Evolutionary conservation across 768 basidiomycete species (phyloP).

Genomic region (Royoungia palumana): DNA sequence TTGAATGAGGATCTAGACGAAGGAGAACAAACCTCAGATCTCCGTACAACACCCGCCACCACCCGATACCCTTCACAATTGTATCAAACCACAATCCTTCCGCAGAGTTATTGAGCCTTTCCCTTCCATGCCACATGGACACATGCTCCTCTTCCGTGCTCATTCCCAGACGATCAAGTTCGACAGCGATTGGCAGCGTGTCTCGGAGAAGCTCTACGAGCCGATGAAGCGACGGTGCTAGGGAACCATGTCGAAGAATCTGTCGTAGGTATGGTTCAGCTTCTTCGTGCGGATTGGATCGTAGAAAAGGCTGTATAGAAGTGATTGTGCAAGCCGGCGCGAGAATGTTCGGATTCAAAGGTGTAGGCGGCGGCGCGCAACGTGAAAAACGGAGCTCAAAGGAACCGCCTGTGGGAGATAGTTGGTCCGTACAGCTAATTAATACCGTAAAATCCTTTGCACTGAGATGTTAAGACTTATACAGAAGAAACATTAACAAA

Average conservation of each 20-base stretch:
- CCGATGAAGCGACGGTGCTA: constrained; percentile 61
- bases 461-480: background rate
- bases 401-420: constrained; percentile 62
- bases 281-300: constrained; percentile 71
- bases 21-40: constrained; percentile 51
- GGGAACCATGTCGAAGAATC: constrained; percentile 64
- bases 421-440: constrained; percentile 75
- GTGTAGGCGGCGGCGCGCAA: constrained; percentile 15
- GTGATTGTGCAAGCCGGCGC: constrained; percentile 26
- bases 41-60: constrained; percentile 75
- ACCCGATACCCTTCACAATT: constrained; percentile 77
- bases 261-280: constrained; percentile 73
- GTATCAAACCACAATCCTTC: constrained; percentile 48
- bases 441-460: constrained; percentile 70
- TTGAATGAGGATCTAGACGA: constrained; percentile 5
- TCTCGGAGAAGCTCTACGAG: constrained; percentile 69
- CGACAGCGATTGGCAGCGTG: constrained; percentile 73
- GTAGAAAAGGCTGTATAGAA: constrained; percentile 28
- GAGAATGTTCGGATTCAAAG: constrained; percentile 16
- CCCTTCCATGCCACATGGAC: constrained; percentile 3
- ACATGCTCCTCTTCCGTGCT: constrained; percentile 27
- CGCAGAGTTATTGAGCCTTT: constrained; percentile 12
- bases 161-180: constrained; percentile 55
- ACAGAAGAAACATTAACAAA: background rate
- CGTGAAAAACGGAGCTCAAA: constrained; percentile 76